Base-by-base conservation (phyloP, 108 stramenopile species). In the Schizochytrium sp. region DNA sequence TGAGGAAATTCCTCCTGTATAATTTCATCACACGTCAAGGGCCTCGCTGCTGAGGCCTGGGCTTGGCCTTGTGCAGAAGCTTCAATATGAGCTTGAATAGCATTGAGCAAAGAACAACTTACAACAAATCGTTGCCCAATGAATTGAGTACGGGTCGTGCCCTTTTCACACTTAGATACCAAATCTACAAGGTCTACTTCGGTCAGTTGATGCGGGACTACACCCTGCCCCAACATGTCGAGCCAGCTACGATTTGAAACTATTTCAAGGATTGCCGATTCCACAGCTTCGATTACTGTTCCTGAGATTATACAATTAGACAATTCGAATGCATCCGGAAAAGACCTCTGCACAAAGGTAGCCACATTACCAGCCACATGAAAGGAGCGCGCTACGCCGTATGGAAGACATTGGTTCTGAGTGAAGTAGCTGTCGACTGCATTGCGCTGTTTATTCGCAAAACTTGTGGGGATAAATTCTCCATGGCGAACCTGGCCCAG, bases 381-480 rank as follows among this genome's bases (percentile, higher is more conserved):
- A 69, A 69, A 15, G 12, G 64, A 69, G 64, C 64, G 64, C 64
- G 28, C 1, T 7, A 69, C 64, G 15, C 44, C 28, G 12, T 44
- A 44, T 0, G 64, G 64, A 7, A 69, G 64, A 44, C 64, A 69
- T 10, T 69, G 7, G 28, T 69, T 69, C 1, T 69, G 64, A 8
- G 64, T 44, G 0, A 69, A 69, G 28, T 69, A 69, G 64, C 44
- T 38, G 15, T 69, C 64, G 5, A 69, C 64, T 44, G 64, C 64
- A 38, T 38, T 38, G 12, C 64, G 64, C 64, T 69, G 64, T 69
- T 38, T 69, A 44, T 2, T 44, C 0, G 64, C 64, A 69, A 69
- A 69, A 44, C 64, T 3, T 0, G 64, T 5, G 12, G 64, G 64
- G 28, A 69, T 1, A 1, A 69, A 69, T 8, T 69, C 64, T 13